Percentiles rank a stretch among this genome's conserved stretches.
Conservation (phyloP, 1,284 basidiomycete species). For the Puccinia hordei region DNA sequence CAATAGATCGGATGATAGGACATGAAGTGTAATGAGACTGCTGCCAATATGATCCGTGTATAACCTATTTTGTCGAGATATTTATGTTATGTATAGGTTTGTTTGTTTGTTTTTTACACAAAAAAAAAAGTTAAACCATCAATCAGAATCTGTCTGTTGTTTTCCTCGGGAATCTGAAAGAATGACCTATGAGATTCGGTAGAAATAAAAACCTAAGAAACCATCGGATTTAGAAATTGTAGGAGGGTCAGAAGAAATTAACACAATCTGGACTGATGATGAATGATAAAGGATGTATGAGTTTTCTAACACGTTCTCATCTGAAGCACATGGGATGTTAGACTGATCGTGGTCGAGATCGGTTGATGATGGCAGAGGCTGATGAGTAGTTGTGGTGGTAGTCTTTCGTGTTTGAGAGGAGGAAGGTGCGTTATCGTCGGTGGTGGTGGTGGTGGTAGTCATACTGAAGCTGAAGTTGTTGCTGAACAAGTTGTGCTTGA, state of each 20-base stretch:
- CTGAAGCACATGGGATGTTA: background rate
- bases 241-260: background rate
- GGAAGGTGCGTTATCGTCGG: too few species aligned
- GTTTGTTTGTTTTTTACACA: too few species aligned
- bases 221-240: too few species aligned
- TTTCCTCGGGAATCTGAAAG: background rate
- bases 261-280: background rate
- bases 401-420: background rate
- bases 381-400: background rate
- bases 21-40: constrained; percentile 88
- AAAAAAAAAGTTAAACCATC: too few species aligned
- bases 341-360: background rate
- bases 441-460: too few species aligned
- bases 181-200: constrained; percentile 88
- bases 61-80: constrained; percentile 68
- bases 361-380: background rate
- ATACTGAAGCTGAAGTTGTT: background rate
- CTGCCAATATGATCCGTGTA: constrained; percentile 85
- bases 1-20: constrained; percentile 88
- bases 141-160: background rate
- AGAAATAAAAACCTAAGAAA: constrained; percentile 76
- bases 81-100: background rate
- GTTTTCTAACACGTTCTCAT: constrained; percentile 22
- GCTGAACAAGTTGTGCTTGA: background rate
- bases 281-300: background rate